Conservation (phyloP, 371 early-diverging fungal species). For the Conidiobolus incongruus region DNA sequence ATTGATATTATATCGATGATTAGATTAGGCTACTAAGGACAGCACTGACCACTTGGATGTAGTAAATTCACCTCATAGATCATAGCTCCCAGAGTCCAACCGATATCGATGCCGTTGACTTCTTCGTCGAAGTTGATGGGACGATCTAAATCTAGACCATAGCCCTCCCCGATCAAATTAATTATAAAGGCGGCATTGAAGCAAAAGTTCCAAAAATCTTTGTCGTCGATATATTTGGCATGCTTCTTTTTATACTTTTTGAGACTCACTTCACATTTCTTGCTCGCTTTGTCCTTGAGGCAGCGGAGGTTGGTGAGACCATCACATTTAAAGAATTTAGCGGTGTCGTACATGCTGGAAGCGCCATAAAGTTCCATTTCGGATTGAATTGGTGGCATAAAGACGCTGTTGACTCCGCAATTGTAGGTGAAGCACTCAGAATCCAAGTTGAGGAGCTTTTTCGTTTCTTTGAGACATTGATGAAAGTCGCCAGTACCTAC, state of each 20-base stretch:
- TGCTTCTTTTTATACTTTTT: not conserved
- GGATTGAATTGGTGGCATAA: slow-evolving; percentile 1
- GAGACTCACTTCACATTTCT: not conserved
- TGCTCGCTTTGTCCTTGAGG: not conserved
- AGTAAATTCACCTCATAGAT: slow-evolving; percentile 2
- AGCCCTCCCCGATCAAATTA: not conserved
- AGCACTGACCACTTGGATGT: not conserved
- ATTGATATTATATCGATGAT: too few species aligned
- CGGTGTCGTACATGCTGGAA: not conserved
- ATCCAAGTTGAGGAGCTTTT: not conserved
- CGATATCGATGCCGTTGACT: not conserved
- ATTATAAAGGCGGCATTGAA: slow-evolving; percentile 1
- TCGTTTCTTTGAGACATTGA: not conserved
- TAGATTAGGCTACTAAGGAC: too few species aligned
- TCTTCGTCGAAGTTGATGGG: not conserved
- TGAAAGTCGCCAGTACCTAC: slow-evolving; percentile 3
- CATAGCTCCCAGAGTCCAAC: slow-evolving; percentile 3
- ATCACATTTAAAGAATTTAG: slow-evolving; percentile 1
- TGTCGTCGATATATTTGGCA: not conserved
- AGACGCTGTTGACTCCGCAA: slow-evolving; percentile 4
- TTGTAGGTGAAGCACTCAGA: slow-evolving; percentile 3
- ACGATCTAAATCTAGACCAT: not conserved
- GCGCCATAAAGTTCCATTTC: slow-evolving; percentile 2
- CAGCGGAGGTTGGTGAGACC: not conserved
- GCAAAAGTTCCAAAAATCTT: not conserved